These are phyloP conservation scores for Epithele typhae DNA, from an alignment of 768 basidiomycete species.

Conservation along the genomic window DNA sequence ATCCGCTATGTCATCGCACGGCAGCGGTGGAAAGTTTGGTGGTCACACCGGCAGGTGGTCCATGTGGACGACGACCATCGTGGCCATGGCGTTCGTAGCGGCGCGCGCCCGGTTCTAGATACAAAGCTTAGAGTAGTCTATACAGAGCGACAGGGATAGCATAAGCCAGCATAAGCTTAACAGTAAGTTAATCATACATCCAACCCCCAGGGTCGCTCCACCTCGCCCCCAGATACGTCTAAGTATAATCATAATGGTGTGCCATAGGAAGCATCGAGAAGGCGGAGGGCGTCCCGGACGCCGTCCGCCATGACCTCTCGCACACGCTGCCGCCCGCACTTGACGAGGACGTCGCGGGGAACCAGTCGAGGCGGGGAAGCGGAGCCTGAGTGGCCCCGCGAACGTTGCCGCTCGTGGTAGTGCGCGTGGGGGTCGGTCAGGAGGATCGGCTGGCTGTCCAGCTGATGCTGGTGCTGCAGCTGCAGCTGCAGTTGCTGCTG, in stretches of 20 bases:
- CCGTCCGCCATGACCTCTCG: slow-evolving; percentile 70
- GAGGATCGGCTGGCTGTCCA: slow-evolving; percentile 36
- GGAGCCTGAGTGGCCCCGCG: slow-evolving; percentile 21
- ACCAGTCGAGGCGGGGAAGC: slow-evolving; percentile 49
- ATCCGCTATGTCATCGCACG: too few relatives aligned
- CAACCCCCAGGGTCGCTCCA: too few relatives aligned
- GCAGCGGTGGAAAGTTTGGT: too few relatives aligned
- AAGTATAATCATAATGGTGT: neutral
- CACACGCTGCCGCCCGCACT: slow-evolving; percentile 56
- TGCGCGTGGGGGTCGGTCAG: slow-evolving; percentile 52
- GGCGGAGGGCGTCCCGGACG: slow-evolving; percentile 68
- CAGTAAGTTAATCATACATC: slow-evolving; percentile 8
- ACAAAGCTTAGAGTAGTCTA: neutral
- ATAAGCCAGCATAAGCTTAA: slow-evolving; percentile 1
- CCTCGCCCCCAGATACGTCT: too few relatives aligned
- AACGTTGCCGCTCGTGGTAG: slow-evolving; percentile 42
- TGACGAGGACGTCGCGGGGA: slow-evolving; percentile 56
- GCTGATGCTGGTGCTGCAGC: slow-evolving; percentile 5
- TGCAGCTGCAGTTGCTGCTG: neutral
- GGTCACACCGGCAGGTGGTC: too few relatives aligned
- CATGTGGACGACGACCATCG: too few relatives aligned
- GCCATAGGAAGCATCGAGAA: slow-evolving; percentile 51
- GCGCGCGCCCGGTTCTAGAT: neutral
- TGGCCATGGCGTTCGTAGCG: too few relatives aligned
- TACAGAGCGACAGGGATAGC: too few relatives aligned